A percentile compares a stretch with the other conserved stretches of the same genome.
Conservation (phyloP, 306 rosid species). For the Cucumis cinereus region DNA sequence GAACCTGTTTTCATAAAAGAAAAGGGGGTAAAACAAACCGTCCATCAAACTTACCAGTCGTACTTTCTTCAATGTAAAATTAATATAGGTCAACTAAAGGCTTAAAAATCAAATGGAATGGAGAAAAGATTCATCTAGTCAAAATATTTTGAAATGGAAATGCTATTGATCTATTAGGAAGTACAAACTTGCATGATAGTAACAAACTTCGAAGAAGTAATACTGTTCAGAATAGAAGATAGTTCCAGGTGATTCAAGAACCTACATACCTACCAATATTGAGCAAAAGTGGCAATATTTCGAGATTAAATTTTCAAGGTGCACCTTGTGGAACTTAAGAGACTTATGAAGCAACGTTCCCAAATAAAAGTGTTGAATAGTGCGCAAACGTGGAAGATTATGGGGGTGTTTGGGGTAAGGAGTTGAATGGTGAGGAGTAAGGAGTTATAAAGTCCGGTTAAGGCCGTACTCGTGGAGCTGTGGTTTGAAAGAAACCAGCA, state of each 20-base stretch:
- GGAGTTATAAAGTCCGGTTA: too few species aligned
- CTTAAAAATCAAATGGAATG: neutral
- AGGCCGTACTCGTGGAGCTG: too few species aligned
- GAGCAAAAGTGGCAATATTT: neutral
- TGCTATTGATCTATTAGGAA: neutral
- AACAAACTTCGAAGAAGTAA: neutral
- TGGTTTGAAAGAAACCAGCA: too few species aligned
- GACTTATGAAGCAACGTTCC: neutral
- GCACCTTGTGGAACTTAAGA: neutral
- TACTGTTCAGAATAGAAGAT: neutral
- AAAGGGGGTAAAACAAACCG: conserved; percentile 9
- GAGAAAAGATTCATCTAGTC: neutral
- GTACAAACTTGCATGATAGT: neutral
- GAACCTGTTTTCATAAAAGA: conserved; percentile 45
- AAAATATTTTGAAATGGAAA: neutral
- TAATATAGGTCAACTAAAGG: neutral
- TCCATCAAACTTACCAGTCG: neutral
- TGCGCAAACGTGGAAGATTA: too few species aligned
- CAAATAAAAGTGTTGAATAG: too few species aligned
- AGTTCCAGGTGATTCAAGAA: neutral
- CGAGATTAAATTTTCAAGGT: too few species aligned
- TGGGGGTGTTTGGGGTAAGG: too few species aligned
- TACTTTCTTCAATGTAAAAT: neutral
- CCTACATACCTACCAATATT: neutral
- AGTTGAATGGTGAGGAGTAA: too few species aligned